Evolutionary conservation across 148 eudicot species (phyloP), one percentile per base, ranked within the genome.

Genomic region (Dianthus caryophyllus): DNA sequence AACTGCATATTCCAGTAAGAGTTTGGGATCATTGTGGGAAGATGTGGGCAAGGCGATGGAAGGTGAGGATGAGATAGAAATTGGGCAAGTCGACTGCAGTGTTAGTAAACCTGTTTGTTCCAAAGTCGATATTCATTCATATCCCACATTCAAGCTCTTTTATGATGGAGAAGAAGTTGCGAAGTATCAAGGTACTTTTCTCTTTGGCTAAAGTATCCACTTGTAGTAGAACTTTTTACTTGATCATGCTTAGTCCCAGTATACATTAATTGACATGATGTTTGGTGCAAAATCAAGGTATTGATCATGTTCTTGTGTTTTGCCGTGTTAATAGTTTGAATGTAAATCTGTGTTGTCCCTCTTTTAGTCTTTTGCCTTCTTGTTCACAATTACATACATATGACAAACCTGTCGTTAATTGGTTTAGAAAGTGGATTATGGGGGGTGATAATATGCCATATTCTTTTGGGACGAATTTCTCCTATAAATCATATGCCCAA

Each of bases 91-190:
- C 73, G 96, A 94, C 61, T 94, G 99, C 77, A 79, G 83, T 47
- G 76, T 83, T 36, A 74, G 80, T 77, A 90, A 82, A 74, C 82
- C 91, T 43, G 85, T 88, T n/a, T 94, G 99, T 71, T 59, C 79
- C 52, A 82, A 90, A 77, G 90, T 88, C 55, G 88, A 94, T 80
- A 94, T 94, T 47, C 96, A 90, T 76, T 88, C 98, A 20, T 94
- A 94, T 80, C 98, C 98, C 61, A 90, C 97, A 61, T 94, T 94
- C 83, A 94, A 94, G 84, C 79, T 88, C 73, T 94, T 94, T 73
- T 90, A 94, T 67, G 87, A 90, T 64, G 98, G 98, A 75, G 98
- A 94, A 77, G 97, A 90, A 82, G 84, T 86, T 48, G 78, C 85
- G 29, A 90, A 84, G 66, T 94, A 88, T 78, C 76, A 87, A 77